Conservation (phyloP, 177 flowering plant species). For the Vitis hybrid region DNA sequence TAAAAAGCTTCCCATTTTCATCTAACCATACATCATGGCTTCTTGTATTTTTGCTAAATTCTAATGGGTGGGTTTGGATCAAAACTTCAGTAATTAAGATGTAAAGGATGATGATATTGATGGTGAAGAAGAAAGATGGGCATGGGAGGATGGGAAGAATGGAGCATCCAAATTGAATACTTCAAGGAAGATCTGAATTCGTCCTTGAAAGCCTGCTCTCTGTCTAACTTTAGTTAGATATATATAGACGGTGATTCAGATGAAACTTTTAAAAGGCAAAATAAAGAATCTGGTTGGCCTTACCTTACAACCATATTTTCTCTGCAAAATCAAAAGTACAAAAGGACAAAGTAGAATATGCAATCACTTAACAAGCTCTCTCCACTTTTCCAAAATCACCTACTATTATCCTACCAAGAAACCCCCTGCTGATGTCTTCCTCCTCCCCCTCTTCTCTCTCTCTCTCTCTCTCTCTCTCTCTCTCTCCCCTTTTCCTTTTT, state of each 20-base stretch:
- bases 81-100: no score
- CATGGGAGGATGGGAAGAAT: neutral
- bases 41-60: no score
- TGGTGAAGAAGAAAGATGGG: no score
- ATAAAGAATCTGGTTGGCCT: conserved; percentile 7
- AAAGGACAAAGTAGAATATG: conserved; percentile 43
- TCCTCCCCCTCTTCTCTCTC: conserved; percentile 1
- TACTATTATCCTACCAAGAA: conserved; percentile 31
- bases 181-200: conserved; percentile 29
- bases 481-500: neutral
- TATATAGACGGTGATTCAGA: conserved; percentile 1
- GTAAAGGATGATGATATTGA: no score
- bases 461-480: neutral
- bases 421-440: conserved; percentile 24
- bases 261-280: conserved; percentile 12
- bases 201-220: conserved; percentile 18
- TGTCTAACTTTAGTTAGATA: conserved; percentile 16
- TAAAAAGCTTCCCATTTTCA: neutral
- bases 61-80: no score
- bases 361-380: conserved; percentile 29
- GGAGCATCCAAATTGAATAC: conserved; percentile 18
- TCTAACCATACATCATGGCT: no score
- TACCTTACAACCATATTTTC: neutral
- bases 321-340: conserved; percentile 11
- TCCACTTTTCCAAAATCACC: conserved; percentile 43